Conservation (phyloP, 441 rosid species). For the Adansonia rubrostipa region DNA sequence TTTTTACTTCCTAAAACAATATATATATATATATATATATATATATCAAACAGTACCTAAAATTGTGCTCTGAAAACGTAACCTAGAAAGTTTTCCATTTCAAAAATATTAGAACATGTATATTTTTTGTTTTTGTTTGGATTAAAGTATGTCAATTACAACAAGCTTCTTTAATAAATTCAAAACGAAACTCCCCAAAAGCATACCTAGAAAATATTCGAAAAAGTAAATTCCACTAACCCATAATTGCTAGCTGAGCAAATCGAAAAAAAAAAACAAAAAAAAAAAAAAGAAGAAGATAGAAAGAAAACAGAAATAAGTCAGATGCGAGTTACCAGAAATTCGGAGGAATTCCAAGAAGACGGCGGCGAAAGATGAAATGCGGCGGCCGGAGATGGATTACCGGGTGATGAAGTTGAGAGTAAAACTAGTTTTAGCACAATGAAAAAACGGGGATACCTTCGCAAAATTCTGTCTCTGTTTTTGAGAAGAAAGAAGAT, state of each 20-base stretch:
- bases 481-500: neutral
- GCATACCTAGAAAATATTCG: neutral
- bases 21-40: too few relatives aligned
- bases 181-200: neutral
- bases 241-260: neutral
- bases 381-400: neutral
- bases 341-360: neutral
- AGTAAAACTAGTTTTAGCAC: constrained; percentile 12
- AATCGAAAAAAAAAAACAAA: neutral
- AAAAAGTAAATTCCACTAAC: neutral
- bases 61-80: neutral
- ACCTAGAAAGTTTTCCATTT: neutral
- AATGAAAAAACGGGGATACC: neutral
- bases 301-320: neutral
- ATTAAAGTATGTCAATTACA: neutral
- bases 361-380: neutral
- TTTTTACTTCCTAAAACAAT: too few relatives aligned
- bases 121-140: neutral
- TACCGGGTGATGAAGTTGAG: neutral
- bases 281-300: neutral
- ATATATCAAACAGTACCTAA: neutral
- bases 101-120: neutral
- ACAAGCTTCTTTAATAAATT: neutral
- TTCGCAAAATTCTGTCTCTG: neutral
- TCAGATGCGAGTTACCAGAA: neutral